These are phyloP conservation scores for Acanthamoeba lenticulata DNA, from an alignment of 208 protist species.

Conservation along the genomic window DNA sequence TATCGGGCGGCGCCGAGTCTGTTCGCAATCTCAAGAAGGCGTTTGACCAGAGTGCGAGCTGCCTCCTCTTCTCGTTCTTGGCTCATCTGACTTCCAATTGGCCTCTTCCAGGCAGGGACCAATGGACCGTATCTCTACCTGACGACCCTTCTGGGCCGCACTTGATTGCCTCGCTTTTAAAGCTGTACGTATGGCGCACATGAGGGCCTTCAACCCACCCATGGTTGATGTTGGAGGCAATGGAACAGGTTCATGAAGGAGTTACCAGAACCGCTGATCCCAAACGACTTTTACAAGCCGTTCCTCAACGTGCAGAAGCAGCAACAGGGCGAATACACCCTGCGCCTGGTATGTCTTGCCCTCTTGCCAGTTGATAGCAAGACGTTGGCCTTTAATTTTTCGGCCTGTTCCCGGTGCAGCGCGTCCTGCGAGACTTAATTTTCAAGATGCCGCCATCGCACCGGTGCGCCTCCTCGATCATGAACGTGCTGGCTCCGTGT, in stretches of 20 bases:
- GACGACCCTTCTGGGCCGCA: neutral
- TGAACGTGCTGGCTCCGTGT: neutral
- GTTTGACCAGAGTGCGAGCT: neutral
- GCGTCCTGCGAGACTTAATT: neutral
- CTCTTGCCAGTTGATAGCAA: neutral
- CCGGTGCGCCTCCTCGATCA: neutral
- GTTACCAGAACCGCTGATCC: constrained; percentile 41
- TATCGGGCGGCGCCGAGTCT: neutral
- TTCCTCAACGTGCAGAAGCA: constrained; percentile 37
- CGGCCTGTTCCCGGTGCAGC: neutral
- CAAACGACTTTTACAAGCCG: constrained; percentile 28
- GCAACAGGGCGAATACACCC: neutral
- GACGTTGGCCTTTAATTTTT: neutral
- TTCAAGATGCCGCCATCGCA: neutral
- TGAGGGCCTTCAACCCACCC: neutral
- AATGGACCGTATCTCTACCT: neutral
- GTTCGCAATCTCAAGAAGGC: constrained; percentile 42
- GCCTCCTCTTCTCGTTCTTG: neutral
- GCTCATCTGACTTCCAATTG: neutral
- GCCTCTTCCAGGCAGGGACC: neutral
- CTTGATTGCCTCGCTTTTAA: neutral
- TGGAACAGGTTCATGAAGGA: constrained; percentile 55
- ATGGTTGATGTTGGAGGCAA: neutral
- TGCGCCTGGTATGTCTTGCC: neutral
- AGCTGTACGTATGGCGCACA: neutral